Evolutionary conservation across 345 rosid genomes (phyloP).

Genomic region (Arabis alpina): DNA sequence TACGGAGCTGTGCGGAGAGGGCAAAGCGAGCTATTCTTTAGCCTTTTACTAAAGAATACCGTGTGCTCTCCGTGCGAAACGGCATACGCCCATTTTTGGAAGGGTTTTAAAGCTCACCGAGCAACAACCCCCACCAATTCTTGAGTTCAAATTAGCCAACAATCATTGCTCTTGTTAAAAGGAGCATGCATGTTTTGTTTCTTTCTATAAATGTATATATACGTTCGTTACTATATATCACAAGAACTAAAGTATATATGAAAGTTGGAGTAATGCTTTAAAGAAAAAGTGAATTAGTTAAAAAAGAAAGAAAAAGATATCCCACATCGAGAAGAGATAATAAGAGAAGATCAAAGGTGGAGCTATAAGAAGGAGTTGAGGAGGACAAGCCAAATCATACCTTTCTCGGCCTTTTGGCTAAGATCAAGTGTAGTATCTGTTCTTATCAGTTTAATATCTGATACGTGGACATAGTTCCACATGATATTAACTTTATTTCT

Average conservation of each 20-base stretch:
- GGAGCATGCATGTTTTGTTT: not conserved
- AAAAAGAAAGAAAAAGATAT: not conserved
- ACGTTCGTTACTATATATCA: not conserved
- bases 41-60: conserved; percentile 69
- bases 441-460: conserved; percentile 19
- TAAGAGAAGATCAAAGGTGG: not conserved
- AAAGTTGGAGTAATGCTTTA: not conserved
- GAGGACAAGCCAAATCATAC: not conserved
- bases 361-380: not conserved
- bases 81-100: too few species aligned
- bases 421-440: conserved; percentile 11
- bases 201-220: not conserved
- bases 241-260: not conserved
- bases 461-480: not conserved
- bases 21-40: conserved; percentile 58
- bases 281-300: not conserved
- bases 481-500: conserved; percentile 14
- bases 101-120: too few species aligned
- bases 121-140: too few species aligned
- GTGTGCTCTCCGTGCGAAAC: conserved; percentile 33
- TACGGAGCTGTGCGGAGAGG: conserved; percentile 42
- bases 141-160: too few species aligned
- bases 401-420: too few species aligned
- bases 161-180: not conserved
- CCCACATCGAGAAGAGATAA: not conserved